Evolutionary conservation across 2,329 filamentous ascomycete genomes (phyloP).

Genomic region (Sphaerulina populicola): DNA sequence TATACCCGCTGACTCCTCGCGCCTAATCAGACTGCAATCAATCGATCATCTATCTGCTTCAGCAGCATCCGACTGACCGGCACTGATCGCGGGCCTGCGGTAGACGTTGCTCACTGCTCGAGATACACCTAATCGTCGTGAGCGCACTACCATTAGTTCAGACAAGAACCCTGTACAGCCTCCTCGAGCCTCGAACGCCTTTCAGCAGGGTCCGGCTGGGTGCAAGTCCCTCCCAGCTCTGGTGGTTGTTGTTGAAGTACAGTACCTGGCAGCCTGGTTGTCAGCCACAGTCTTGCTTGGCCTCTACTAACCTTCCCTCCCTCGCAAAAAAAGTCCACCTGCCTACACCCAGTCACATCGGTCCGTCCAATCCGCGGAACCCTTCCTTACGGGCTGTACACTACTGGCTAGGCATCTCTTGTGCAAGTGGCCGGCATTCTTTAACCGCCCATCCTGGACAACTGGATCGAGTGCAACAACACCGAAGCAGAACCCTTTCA

Average conservation of each 20-base stretch:
- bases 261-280: constrained; percentile 11
- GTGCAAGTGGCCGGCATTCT: not conserved
- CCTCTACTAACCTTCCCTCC: not conserved
- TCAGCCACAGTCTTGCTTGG: constrained; percentile 8
- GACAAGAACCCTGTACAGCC: constrained; percentile 13
- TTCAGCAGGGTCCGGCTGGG: constrained; percentile 13
- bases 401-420: not conserved
- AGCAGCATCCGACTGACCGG: constrained; percentile 19
- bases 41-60: constrained; percentile 22
- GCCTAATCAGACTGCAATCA: constrained; percentile 23
- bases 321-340: not conserved
- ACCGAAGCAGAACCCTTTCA: not conserved
- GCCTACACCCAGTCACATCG: constrained; percentile 2
- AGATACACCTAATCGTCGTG: constrained; percentile 15
- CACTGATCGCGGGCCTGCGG: constrained; percentile 12
- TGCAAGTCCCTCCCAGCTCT: constrained; percentile 11
- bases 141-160: constrained; percentile 17
- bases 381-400: not conserved
- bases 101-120: constrained; percentile 11
- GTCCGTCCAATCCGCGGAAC: not conserved
- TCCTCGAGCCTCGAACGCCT: constrained; percentile 18
- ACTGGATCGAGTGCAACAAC: too few species aligned
- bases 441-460: not conserved
- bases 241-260: constrained; percentile 11
- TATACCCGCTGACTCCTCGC: constrained; percentile 16